A percentile compares a stretch with the other conserved stretches of the same genome.
These are phyloP conservation scores for Cercospora nicotianae DNA, from an alignment of 2,329 filamentous ascomycete species.

Conservation along the genomic window DNA sequence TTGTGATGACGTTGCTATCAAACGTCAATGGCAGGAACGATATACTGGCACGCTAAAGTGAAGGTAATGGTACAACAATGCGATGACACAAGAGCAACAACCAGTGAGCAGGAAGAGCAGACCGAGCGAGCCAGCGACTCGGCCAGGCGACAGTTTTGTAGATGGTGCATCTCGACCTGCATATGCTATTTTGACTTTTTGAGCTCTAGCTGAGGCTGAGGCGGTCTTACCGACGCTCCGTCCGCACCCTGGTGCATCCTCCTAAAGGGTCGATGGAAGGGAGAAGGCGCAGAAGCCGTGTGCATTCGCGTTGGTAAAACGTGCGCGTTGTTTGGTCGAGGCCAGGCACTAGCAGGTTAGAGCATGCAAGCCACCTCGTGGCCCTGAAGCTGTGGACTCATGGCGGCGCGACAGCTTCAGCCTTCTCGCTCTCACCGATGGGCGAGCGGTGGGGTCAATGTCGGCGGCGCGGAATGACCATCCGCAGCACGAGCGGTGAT, in stretches of 20 bases:
- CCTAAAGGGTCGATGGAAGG: background rate
- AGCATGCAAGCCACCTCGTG: constrained; percentile 21
- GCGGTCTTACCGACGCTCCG: constrained; percentile 5
- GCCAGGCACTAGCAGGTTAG: constrained; percentile 5
- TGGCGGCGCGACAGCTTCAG: constrained; percentile 10
- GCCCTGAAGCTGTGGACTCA: constrained; percentile 2
- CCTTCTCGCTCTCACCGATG: constrained; percentile 18
- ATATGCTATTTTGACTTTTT: constrained; percentile 14
- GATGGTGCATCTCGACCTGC: constrained; percentile 1
- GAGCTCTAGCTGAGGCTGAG: constrained; percentile 21
- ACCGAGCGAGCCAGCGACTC: background rate
- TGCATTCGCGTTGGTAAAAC: constrained; percentile 10
- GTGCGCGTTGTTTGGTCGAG: constrained; percentile 4
- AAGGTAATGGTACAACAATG: background rate
- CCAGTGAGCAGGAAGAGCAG: background rate
- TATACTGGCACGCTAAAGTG: background rate
- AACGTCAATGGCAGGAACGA: background rate
- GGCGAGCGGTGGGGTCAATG: constrained; percentile 4
- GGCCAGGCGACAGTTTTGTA: background rate
- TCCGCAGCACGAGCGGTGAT: background rate
- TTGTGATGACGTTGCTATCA: background rate
- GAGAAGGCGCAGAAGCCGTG: constrained; percentile 5
- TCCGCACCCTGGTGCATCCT: constrained; percentile 10
- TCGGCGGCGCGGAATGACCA: background rate
- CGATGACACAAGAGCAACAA: background rate